A percentile compares a stretch with the other conserved stretches of the same genome.
Evolutionary conservation across 352 stramenopile species (phyloP).

Genomic region (Pythium coloratum): DNA sequence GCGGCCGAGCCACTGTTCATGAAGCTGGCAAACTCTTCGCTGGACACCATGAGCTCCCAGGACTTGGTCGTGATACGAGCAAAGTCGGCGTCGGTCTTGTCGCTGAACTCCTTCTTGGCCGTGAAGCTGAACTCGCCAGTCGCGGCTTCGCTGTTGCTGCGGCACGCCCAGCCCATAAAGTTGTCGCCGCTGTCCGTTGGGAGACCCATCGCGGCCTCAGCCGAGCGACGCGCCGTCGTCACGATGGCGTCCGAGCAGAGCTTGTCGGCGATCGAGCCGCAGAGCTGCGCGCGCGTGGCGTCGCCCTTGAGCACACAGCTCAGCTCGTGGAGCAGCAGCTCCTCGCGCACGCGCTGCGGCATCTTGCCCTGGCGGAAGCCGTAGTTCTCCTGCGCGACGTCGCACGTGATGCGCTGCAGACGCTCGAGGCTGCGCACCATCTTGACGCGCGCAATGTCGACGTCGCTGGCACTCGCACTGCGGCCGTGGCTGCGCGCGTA

Average conservation of each 20-base stretch:
- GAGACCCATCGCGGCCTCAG: slow-evolving; percentile 12
- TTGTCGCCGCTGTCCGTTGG: neutral
- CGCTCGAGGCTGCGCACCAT: slow-evolving; percentile 52
- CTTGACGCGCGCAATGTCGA: slow-evolving; percentile 46
- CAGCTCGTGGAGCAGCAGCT: slow-evolving; percentile 26
- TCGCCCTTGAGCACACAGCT: slow-evolving; percentile 15
- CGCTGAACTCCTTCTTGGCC: slow-evolving; percentile 19
- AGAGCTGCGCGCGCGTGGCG: slow-evolving; percentile 13
- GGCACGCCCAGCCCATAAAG: slow-evolving; percentile 21
- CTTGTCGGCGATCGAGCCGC: slow-evolving; percentile 20
- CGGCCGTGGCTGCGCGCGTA: slow-evolving; percentile 56
- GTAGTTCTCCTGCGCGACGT: slow-evolving; percentile 46
- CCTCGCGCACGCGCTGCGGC: slow-evolving; percentile 18
- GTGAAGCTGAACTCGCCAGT: slow-evolving; percentile 17
- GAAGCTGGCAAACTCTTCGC: slow-evolving; percentile 17
- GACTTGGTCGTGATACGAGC: slow-evolving; percentile 13
- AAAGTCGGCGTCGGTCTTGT: slow-evolving; percentile 3
- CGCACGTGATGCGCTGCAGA: slow-evolving; percentile 47
- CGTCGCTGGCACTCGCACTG: slow-evolving; percentile 6
- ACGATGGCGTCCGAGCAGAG: slow-evolving; percentile 25
- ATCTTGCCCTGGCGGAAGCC: slow-evolving; percentile 26
- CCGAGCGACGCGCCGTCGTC: slow-evolving; percentile 17
- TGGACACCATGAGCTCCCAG: slow-evolving; percentile 14
- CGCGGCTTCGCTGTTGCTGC: slow-evolving; percentile 8
- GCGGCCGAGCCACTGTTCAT: slow-evolving; percentile 4